Base-by-base conservation (phyloP, 2,329 filamentous ascomycete species). In the Colletotrichum eleusines region DNA sequence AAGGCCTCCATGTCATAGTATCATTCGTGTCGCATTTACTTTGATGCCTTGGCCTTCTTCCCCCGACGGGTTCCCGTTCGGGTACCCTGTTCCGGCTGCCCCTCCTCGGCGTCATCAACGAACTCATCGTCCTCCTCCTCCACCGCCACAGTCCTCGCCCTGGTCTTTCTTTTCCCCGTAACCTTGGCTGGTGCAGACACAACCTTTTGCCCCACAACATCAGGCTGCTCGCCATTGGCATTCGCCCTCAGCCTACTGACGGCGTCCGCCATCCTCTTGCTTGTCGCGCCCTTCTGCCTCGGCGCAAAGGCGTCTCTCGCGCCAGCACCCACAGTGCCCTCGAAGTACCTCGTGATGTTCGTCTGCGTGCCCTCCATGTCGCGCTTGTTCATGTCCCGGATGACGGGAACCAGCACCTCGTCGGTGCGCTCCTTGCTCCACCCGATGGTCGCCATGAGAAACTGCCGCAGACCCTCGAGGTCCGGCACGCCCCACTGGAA, bases 401-500 rank as follows among this genome's bases (percentile, higher is more conserved):
- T 96, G 1, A 99, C 97, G 0, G 96, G 96, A 1, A 99, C 94
- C 1, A 99, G 88, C 2, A 99, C 93, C 80, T 99, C 96, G 77
- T 99, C 96, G 0, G 95, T 98, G 9, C 94, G 87, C 80, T 98
- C 95, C 79, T 92, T 91, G 65, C 87, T 90, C 96, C 96, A 99
- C 0, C 96, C 96, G 75, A 99, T 94, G 2, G 95, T 98, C 1
- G 89, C 85, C 92, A 97, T 97, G 46, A 99, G 84, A 76, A 96
- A 99, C 33, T 87, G 85, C 8, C 97, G 85, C 72, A 99, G 83
- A 0, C 94, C 93, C 72, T 96, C 93, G 0, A 99, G 86, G 78
- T 99, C 95, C 0, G 96, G 96, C 0, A 98, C 93, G 38, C 96
- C 96, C 96, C 97, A 99, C 79, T 96, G 93, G 78, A 99, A 99